A percentile compares a stretch with the other conserved stretches of the same genome.
Conservation (phyloP, 2,329 filamentous ascomycete species). For the Lizonia empirigonia region DNA sequence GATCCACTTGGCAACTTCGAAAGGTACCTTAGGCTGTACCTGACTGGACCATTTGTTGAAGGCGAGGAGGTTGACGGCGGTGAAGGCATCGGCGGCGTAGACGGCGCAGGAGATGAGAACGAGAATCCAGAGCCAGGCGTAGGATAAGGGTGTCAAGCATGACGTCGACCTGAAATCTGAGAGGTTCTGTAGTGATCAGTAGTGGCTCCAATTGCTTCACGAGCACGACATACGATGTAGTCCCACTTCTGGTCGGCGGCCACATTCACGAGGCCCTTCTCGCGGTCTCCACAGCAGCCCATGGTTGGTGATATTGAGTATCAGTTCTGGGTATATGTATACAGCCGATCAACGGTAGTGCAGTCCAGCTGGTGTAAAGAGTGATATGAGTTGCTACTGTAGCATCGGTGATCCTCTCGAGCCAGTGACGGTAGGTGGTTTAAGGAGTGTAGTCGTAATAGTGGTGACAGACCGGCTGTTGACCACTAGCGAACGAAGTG, state of each 20-base stretch:
- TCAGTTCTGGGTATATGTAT: conserved; percentile 33
- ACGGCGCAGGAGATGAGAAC: conserved; percentile 79
- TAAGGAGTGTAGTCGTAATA: conserved; percentile 22
- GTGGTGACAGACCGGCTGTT: conserved; percentile 49
- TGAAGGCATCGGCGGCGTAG: conserved; percentile 90
- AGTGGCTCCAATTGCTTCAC: background rate
- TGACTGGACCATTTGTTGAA: conserved; percentile 89
- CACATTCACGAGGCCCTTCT: conserved; percentile 44
- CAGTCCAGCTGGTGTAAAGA: conserved; percentile 48
- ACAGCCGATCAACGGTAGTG: conserved; percentile 45
- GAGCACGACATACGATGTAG: conserved; percentile 73
- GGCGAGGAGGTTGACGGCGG: conserved; percentile 84
- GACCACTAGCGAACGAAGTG: conserved; percentile 39
- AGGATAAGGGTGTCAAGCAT: conserved; percentile 77
- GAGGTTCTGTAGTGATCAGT: conserved; percentile 49
- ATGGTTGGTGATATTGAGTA: conserved; percentile 34
- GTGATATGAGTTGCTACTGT: conserved; percentile 33
- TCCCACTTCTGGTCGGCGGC: conserved; percentile 73
- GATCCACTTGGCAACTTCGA: conserved; percentile 88
- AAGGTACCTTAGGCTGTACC: conserved; percentile 77
- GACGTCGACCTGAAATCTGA: conserved; percentile 83
- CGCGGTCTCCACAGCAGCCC: conserved; percentile 48
- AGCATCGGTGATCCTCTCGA: conserved; percentile 30
- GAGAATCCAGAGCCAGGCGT: conserved; percentile 82
- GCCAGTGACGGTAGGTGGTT: conserved; percentile 3